Percentiles rank a stretch among this genome's conserved stretches.
Conservation (phyloP, 305 asterid genomes). For the Monarda citriodora region DNA sequence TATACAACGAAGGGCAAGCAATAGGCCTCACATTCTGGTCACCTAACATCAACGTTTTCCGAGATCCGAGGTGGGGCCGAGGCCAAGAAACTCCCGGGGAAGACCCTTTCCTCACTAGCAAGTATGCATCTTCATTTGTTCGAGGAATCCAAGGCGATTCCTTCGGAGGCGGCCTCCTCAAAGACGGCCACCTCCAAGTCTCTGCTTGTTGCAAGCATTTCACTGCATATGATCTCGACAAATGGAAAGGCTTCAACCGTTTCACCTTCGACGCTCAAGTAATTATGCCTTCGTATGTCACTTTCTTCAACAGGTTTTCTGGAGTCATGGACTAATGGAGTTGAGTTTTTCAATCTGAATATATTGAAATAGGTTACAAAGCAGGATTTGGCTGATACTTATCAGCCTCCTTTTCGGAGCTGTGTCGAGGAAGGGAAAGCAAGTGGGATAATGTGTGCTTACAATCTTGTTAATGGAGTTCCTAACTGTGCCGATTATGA, state of each 20-base stretch:
- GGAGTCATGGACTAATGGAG: background rate
- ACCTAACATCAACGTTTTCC: slow-evolving; percentile 48
- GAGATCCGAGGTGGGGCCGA: slow-evolving; percentile 66
- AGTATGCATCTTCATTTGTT: slow-evolving; percentile 40
- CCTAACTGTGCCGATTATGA: slow-evolving; percentile 83
- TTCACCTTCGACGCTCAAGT: slow-evolving; percentile 51
- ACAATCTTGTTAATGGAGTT: slow-evolving; percentile 74
- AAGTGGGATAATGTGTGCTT: slow-evolving; percentile 95
- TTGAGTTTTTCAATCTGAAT: background rate
- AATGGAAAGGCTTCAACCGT: slow-evolving; percentile 51
- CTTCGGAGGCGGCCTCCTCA: slow-evolving; percentile 32
- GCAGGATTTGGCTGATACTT: slow-evolving; percentile 56
- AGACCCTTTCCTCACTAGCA: slow-evolving; percentile 46
- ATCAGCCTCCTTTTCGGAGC: slow-evolving; percentile 44
- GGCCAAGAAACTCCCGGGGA: slow-evolving; percentile 64
- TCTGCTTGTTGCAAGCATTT: slow-evolving; percentile 63
- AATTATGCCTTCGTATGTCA: background rate
- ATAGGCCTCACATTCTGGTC: slow-evolving; percentile 58
- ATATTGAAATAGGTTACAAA: slow-evolving; percentile 37
- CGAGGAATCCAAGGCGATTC: slow-evolving; percentile 52
- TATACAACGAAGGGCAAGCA: slow-evolving; percentile 55
- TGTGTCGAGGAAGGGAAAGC: slow-evolving; percentile 67
- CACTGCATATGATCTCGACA: slow-evolving; percentile 64
- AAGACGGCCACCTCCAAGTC: slow-evolving; percentile 44
- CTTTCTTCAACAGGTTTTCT: background rate